Conservation (phyloP, 345 rosid species). For the Linum trigynum region DNA sequence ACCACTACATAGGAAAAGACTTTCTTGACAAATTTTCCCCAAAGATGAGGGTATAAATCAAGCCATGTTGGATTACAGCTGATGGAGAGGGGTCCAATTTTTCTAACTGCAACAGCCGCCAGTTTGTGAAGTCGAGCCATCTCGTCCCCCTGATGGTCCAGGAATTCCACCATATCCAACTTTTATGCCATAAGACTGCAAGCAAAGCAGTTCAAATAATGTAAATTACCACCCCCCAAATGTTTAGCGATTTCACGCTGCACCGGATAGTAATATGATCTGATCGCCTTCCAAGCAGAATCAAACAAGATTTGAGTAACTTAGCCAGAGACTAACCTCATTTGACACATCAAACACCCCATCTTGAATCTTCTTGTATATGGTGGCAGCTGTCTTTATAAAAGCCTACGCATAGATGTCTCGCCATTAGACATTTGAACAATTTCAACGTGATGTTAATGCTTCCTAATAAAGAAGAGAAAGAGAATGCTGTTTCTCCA, state of each 20-base stretch:
- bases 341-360: constrained; percentile 96
- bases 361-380: constrained; percentile 94
- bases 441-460: background rate
- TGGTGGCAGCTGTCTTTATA: constrained; percentile 85
- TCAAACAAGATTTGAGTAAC: background rate
- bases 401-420: constrained; percentile 49
- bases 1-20: too few relatives aligned
- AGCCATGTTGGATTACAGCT: too few relatives aligned
- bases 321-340: constrained; percentile 36
- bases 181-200: constrained; percentile 90
- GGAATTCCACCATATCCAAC: constrained; percentile 96
- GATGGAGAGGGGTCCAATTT: too few relatives aligned
- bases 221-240: background rate
- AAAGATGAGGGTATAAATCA: too few relatives aligned
- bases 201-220: background rate
- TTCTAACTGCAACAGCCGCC: constrained; percentile 86
- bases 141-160: constrained; percentile 88
- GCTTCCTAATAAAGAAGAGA: background rate
- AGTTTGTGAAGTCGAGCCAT: constrained; percentile 64
- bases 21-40: too few relatives aligned
- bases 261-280: background rate
- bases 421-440: background rate
- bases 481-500: constrained; percentile 11
- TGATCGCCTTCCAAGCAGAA: background rate
- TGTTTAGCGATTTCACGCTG: background rate